phyloP scores from a whole-genome alignment of 139 green algal species.

The Trebouxia sp. region DNA sequence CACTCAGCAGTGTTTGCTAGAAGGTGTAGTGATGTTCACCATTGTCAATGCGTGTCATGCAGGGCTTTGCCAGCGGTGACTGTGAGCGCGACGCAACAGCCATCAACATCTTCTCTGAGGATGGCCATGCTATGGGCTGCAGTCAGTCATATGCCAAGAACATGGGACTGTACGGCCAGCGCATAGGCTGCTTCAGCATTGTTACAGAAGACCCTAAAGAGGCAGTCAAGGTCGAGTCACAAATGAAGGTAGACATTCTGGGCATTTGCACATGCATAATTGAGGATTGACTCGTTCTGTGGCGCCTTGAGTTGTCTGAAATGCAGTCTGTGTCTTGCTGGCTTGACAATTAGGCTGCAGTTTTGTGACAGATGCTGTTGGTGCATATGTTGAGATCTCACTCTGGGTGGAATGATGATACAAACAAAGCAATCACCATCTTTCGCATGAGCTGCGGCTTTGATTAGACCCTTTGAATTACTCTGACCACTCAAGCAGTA shows the following conservation, averaged over 20 bases:
- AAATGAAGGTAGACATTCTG: slow-evolving; percentile 77
- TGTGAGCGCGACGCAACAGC: slow-evolving; percentile 76
- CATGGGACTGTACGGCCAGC: slow-evolving; percentile 89
- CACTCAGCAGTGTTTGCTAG: no score
- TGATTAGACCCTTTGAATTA: slow-evolving; percentile 24
- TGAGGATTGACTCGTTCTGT: no score
- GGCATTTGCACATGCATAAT: no score
- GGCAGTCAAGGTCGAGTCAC: slow-evolving; percentile 57
- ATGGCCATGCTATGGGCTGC: slow-evolving; percentile 70
- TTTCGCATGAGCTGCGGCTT: slow-evolving; percentile 28
- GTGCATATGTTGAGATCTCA: no score
- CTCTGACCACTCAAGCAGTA: background rate
- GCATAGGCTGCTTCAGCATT: slow-evolving; percentile 55
- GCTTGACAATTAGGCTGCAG: background rate
- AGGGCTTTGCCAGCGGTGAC: slow-evolving; percentile 89
- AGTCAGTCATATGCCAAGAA: slow-evolving; percentile 81
- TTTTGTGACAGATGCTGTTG: background rate
- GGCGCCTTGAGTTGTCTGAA: no score
- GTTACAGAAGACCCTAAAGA: slow-evolving; percentile 39
- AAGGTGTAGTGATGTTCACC: no score
- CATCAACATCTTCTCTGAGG: slow-evolving; percentile 77
- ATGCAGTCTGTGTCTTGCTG: background rate
- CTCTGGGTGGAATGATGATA: slow-evolving; percentile 10
- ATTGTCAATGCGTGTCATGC: background rate
- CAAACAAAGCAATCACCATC: slow-evolving; percentile 27